These are phyloP conservation scores for Picocystis sp. DNA, from an alignment of 163 green algal species.

Conservation along the genomic window DNA sequence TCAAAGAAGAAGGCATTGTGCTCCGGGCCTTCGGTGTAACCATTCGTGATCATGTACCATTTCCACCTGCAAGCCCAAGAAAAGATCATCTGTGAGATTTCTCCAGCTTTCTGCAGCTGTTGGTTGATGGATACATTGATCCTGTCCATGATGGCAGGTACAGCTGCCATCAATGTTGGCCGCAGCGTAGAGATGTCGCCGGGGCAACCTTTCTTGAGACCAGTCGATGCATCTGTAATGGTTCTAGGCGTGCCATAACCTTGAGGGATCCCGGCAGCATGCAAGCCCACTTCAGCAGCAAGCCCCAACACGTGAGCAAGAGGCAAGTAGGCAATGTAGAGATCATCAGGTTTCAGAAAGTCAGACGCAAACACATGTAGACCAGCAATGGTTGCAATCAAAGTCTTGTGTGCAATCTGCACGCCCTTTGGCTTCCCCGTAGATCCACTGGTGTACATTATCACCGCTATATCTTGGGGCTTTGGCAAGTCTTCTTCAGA, in stretches of 20 bases:
- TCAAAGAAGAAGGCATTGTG: conserved; percentile 17
- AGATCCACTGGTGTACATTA: conserved; percentile 30
- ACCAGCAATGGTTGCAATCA: conserved; percentile 15
- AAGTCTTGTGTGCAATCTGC: conserved; percentile 16
- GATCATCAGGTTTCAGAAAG: conserved; percentile 7
- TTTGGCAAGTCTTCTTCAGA: conserved; percentile 10
- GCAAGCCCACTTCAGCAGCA: conserved; percentile 8
- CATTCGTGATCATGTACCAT: conserved; percentile 11
- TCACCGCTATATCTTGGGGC: conserved; percentile 22
- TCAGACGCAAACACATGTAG: conserved; percentile 11
- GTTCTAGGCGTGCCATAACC: conserved; percentile 22
- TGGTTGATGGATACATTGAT: conserved; percentile 21
- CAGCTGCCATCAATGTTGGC: conserved; percentile 22
- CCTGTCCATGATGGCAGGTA: conserved; percentile 24
- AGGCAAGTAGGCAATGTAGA: conserved; percentile 27
- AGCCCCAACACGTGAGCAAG: conserved; percentile 24
- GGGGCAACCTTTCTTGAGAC: conserved; percentile 23
- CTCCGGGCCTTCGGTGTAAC: conserved; percentile 15
- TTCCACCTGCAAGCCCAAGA: conserved; percentile 7
- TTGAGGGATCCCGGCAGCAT: conserved; percentile 7
- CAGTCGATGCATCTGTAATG: conserved; percentile 18
- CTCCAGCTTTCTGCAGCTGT: conserved; percentile 9
- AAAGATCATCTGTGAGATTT: conserved; percentile 3
- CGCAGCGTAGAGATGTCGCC: conserved; percentile 16
- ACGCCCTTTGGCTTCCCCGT: conserved; percentile 25